These are phyloP conservation scores for Moesziomyces sp. DNA, from an alignment of 1,284 basidiomycete species.

Conservation along the genomic window DNA sequence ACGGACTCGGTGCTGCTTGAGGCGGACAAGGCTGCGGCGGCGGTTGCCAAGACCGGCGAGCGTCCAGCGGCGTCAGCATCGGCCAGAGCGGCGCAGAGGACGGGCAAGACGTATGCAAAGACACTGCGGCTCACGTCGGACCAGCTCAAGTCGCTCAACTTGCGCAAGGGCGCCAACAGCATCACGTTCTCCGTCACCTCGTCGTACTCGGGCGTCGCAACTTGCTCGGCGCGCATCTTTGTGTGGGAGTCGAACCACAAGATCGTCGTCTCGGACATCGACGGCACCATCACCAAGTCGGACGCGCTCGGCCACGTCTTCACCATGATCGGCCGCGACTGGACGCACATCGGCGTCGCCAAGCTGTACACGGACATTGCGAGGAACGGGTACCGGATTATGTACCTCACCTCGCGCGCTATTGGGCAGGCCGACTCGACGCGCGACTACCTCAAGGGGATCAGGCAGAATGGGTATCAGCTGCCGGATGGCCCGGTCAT, in stretches of 20 bases:
- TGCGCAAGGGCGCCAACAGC: conserved; percentile 88
- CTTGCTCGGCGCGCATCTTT: conserved; percentile 90
- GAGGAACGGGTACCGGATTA: conserved; percentile 96
- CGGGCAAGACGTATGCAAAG: conserved; percentile 82
- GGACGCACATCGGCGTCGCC: conserved; percentile 97
- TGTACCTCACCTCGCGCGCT: conserved; percentile 96
- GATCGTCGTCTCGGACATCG: conserved; percentile 96
- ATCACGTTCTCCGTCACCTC: conserved; percentile 89
- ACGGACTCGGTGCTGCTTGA: conserved; percentile 48
- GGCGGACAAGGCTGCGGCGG: conserved; percentile 13
- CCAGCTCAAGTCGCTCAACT: conserved; percentile 77
- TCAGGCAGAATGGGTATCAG: conserved; percentile 94
- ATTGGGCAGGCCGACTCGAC: conserved; percentile 99
- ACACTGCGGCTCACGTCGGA: conserved; percentile 87
- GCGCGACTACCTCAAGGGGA: conserved; percentile 90
- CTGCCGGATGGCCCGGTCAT: conserved; percentile 98
- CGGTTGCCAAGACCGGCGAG: neutral
- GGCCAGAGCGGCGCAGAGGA: conserved; percentile 7
- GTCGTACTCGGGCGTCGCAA: conserved; percentile 83
- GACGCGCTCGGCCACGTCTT: conserved; percentile 97
- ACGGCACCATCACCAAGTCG: conserved; percentile 94
- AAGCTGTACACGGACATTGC: conserved; percentile 96
- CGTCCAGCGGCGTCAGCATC: conserved; percentile 2
- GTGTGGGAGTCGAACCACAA: conserved; percentile 91
- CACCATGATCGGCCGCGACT: conserved; percentile 98